Evolutionary conservation across 257 asterid genomes (phyloP), one percentile per base, ranked within the genome.

Genomic region (Fraxinus americana): DNA sequence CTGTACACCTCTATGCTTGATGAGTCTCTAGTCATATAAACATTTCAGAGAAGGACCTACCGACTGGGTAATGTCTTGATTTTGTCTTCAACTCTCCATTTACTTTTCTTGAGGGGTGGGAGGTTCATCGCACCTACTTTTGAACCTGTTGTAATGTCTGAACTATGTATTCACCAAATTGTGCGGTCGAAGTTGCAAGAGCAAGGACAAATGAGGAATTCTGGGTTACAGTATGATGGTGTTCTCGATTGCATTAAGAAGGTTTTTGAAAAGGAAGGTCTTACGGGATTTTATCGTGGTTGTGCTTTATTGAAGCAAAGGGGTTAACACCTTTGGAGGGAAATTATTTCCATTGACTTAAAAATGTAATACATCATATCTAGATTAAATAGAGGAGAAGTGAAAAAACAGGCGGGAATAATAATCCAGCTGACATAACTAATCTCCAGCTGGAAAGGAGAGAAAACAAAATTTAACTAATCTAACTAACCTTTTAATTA

Each of bases 131-230:
- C 34, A 36, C 45, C 27, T 65, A 5, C 71, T 48, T 80, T 76
- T n/a, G 29, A 21, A 35, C 69, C 16, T 66, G 34, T 65, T 52
- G 19, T 48, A 71, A 71, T 19, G 10, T 61, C 17, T 41, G 36
- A 67, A 77, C 75, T 16, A n/a, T 70, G 34, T 48, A 2, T 41
- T n/a, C 70, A 63, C 74, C 85, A 96, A 98, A 97, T 96, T 12
- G 90, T 96, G 10, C 99, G 98, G 70, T 93, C 99, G 16, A 89
- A 94, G 88, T 81, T 96, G 81, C 99, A 96, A 91, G 98, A 96
- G 79, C 98, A 96, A 88, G 98, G 99, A 4, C 94, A 90, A 61
- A 59, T 80, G 30, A 89, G 90, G 35, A 83, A 85, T 35, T 73
- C 87, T 1, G 90, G 90, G 72, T 75, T 75, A 75, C 89, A 89